Evolutionary conservation across 2,329 filamentous ascomycete species (phyloP), one percentile per base, ranked within the genome.

Genomic region (Xylaria sp.): DNA sequence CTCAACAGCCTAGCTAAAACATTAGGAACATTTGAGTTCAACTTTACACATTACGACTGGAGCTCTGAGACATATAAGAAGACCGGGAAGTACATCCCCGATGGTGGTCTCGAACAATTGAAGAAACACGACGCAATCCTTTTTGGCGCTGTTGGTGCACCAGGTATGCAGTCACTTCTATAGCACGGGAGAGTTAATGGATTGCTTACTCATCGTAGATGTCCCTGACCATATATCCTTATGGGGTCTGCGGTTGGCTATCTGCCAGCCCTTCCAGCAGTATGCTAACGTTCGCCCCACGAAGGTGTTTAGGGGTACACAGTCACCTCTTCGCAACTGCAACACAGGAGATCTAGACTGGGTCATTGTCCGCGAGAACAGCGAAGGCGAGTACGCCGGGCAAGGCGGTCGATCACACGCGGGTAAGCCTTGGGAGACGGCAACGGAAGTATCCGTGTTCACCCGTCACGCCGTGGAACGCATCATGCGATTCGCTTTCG

Each of bases 281-380:
- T 90, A 88, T 66, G 86, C 87, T 65, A 90, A 90, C 61, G 84
- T 89, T 0, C 81, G 87, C 2, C 87, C 87, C 0, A 87, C 85
- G 1, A 82, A 82, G 17, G 82, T 87, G n/a, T 82, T 89, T 60
- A 79, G 79, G 8, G 86, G 86, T 15, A 87, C 84, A 0, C 76
- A 83, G 57, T 87, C 85, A 0, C 86, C 86, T 0, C 76, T 88
- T 0, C 72, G 75, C 19, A 79, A 84, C 72, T 61, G 58, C 41
- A 35, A 53, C 13, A 75, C 78, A 0, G 83, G 83, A 0, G 83
- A 87, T 54, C 75, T 89, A 0, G 85, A 89, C 74, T 89, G 86
- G 85, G 84, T 88, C 9, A 88, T 89, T 55, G 77, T 89, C 40
- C 84, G 87, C 23, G 87, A 89, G 75, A 89, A 89, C 73, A 86